phyloP scores from a whole-genome alignment of 23 red algal species.

The Gracilariopsis chorda region DNA sequence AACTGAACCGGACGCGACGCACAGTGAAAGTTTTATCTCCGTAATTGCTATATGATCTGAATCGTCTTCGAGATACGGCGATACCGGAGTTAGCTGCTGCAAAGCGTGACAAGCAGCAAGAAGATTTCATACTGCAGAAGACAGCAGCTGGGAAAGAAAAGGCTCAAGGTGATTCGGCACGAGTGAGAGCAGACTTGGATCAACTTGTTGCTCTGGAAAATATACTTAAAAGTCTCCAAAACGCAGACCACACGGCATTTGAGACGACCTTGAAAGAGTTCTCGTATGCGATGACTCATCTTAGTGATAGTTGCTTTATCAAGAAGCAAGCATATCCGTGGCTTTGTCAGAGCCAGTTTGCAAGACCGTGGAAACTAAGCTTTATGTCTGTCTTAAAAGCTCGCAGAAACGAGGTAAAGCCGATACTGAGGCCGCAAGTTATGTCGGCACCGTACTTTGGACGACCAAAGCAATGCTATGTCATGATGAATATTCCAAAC shows the following conservation, averaged over 20 bases:
- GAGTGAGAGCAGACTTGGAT: neutral
- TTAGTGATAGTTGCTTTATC: neutral
- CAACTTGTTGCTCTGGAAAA: conserved; percentile 18
- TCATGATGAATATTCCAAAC: neutral
- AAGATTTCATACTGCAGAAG: neutral
- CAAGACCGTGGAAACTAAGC: neutral
- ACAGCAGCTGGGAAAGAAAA: neutral
- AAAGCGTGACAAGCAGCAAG: neutral
- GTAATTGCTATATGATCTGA: conserved; percentile 5
- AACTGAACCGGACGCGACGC: neutral
- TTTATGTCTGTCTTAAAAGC: neutral
- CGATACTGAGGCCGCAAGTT: neutral
- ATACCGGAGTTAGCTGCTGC: neutral
- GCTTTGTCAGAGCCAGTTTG: neutral
- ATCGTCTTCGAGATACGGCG: conserved; percentile 16
- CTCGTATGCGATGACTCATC: neutral
- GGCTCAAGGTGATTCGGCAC: neutral
- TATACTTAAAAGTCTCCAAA: neutral
- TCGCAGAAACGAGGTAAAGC: conserved; percentile 24
- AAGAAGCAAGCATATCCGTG: neutral
- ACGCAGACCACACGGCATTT: neutral
- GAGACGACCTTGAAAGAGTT: neutral
- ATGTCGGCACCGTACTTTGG: neutral
- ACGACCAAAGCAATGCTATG: neutral
- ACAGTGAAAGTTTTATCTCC: neutral